These are phyloP conservation scores for Boletus sensibilis DNA, from an alignment of 768 basidiomycete species.

Conservation along the genomic window DNA sequence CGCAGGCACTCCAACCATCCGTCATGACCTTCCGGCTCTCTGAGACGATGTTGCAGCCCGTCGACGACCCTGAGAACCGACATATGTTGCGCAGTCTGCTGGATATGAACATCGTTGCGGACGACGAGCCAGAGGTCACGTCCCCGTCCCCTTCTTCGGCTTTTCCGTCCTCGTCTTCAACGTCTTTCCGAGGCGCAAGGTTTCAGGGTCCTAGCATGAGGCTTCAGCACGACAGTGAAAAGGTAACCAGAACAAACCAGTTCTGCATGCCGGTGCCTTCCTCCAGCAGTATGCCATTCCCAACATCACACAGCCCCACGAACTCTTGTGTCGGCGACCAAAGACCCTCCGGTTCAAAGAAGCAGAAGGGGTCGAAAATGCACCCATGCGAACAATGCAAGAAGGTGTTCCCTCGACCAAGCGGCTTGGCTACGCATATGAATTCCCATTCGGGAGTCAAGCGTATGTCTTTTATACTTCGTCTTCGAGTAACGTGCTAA, in stretches of 20 bases:
- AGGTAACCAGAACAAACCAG: constrained; percentile 8
- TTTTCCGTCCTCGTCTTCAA: constrained; percentile 4
- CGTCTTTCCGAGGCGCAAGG: constrained; percentile 1
- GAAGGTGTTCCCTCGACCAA: constrained; percentile 50
- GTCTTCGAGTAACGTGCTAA: constrained; percentile 8
- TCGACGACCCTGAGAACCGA: constrained; percentile 30
- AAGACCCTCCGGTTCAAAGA: constrained; percentile 8
- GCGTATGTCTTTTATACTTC: constrained; percentile 35
- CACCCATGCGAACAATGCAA: constrained; percentile 45
- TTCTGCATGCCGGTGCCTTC: constrained; percentile 10
- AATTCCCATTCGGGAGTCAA: constrained; percentile 51
- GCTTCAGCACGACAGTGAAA: constrained; percentile 17
- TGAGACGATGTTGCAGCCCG: constrained; percentile 20
- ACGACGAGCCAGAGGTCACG: constrained; percentile 13
- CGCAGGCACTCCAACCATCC: constrained; percentile 23
- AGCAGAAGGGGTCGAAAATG: constrained; percentile 45
- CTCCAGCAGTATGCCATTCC: constrained; percentile 4
- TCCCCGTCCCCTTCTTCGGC: constrained; percentile 5
- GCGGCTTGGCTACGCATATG: constrained; percentile 53
- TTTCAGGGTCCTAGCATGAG: constrained; percentile 27
- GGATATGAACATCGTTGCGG: constrained; percentile 18
- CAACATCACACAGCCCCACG: constrained; percentile 8
- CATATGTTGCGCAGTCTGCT: constrained; percentile 18
- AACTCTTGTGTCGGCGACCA: constrained; percentile 10
- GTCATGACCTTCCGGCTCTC: constrained; percentile 35